Percentiles rank a stretch among this genome's conserved stretches.
phyloP scores from a whole-genome alignment of 208 protist species.

The Wallacemonas rigidus region DNA sequence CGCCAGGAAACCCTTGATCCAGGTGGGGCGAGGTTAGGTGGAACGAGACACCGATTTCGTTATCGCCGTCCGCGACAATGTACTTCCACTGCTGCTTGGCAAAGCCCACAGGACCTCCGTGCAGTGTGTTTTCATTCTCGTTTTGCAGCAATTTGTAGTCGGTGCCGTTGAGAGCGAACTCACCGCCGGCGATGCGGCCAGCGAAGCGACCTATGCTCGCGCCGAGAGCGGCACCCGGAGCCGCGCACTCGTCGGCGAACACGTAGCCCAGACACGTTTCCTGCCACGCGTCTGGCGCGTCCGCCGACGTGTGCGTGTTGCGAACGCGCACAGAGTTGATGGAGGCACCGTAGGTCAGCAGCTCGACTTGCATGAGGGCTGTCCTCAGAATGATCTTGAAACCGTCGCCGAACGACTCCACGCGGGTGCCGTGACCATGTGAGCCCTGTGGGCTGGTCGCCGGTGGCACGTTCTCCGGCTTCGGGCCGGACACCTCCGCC shows the following conservation, averaged over 20 bases:
- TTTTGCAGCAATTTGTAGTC: constrained; percentile 70
- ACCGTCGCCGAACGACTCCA: constrained; percentile 67
- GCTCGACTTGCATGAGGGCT: constrained; percentile 54
- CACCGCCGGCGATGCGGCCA: constrained; percentile 63
- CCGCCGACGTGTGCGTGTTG: constrained; percentile 29
- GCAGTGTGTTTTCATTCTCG: constrained; percentile 58
- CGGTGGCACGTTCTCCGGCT: constrained; percentile 15
- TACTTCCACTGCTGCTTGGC: constrained; percentile 71
- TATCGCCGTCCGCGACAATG: constrained; percentile 64
- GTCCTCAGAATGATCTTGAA: constrained; percentile 52
- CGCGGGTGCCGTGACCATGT: constrained; percentile 23
- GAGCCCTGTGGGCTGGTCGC: constrained; percentile 9
- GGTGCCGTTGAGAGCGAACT: constrained; percentile 45
- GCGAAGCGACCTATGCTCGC: constrained; percentile 59
- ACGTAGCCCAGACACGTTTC: constrained; percentile 62
- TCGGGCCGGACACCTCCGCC: constrained; percentile 17
- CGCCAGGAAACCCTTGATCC: constrained; percentile 81
- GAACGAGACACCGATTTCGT: constrained; percentile 72
- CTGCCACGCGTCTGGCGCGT: constrained; percentile 34
- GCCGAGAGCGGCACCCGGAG: constrained; percentile 25
- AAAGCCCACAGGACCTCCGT: constrained; percentile 73
- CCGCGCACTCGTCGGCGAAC: constrained; percentile 40
- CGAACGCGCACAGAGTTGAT: constrained; percentile 68
- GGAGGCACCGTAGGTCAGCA: constrained; percentile 64
- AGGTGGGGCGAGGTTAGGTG: constrained; percentile 71